Base-by-base conservation (phyloP, 306 rosid genomes). In the Vigna nakashimae region DNA sequence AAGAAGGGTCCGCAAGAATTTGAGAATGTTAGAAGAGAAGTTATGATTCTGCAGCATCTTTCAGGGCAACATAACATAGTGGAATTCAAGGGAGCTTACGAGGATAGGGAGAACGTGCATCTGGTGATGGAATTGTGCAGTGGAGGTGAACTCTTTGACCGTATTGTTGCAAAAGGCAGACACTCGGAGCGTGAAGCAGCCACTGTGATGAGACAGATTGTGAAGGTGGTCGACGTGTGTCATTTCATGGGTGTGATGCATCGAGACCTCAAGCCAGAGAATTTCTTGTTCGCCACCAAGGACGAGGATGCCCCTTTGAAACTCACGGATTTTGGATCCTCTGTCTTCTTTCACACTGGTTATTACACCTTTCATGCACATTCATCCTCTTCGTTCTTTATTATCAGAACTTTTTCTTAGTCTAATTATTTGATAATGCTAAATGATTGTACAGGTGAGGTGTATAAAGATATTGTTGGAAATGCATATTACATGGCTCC, bases 241-340 rank as follows among this genome's bases (percentile, higher is more conserved):
- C 97, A 92, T 43, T 89, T 87, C 68, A 90, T 92, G 96, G 96
- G 97, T 3, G 89, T 90, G 0, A 86, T 92, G 84, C 97, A 90
- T 67, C 63, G 97, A 14, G 96, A 92, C 78, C 53, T 92, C 76
- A 89, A 85, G 88, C 94, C 92, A 0, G 97, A 92, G 85, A 89
- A 90, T 70, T 85, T 92, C 71, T 82, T 92, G 82, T 45, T 90
- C 74, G 76, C 70, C 13, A 79, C 60, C 49, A 64, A 53, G 30
- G 82, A 86, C 1, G 67, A 48, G 1, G 13, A 78, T 2, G 74
- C 98, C 5, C 64, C 86, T 0, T 48, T 92, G 2, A 92, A 92
- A 73, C 92, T 90, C 9, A 82, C 83, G 0, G 98, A 84, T 82
- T 92, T 92, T 49, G 98, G 96, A 32, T 87, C 76, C 80, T 90